phyloP scores from a whole-genome alignment of 371 early-diverging fungal species.

The Mortierella sp. region DNA sequence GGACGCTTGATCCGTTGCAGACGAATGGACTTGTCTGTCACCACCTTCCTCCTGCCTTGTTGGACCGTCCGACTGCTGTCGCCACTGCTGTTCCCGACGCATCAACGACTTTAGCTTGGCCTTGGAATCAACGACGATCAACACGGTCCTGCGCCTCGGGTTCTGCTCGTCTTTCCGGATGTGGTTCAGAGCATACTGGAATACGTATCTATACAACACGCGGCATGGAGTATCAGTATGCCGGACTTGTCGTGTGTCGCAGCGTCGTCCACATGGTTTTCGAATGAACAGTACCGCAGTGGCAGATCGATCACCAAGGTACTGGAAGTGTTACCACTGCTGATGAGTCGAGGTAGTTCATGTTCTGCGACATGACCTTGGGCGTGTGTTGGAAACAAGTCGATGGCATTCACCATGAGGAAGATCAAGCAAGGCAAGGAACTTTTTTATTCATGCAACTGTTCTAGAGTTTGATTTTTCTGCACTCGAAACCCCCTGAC shows the following conservation, averaged over 20 bases:
- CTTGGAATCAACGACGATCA: conserved; percentile 23
- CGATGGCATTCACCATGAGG: conserved; percentile 22
- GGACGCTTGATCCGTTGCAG: no score
- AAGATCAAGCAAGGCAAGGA: not conserved
- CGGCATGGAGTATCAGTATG: not conserved
- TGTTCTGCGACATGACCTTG: not conserved
- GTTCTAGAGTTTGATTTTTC: no score
- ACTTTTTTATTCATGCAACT: no score
- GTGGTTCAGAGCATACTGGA: conserved; percentile 36
- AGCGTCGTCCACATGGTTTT: not conserved
- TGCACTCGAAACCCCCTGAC: no score
- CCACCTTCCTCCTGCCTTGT: no score
- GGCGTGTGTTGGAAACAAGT: conserved; percentile 18
- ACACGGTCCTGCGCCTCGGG: conserved; percentile 3
- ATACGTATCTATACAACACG: conserved; percentile 18
- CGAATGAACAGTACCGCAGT: conserved; percentile 15
- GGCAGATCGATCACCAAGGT: conserved; percentile 22
- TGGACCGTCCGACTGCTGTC: not conserved
- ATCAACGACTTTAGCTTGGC: conserved; percentile 6
- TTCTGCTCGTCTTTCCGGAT: conserved; percentile 1
- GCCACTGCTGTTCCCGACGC: conserved; percentile 8
- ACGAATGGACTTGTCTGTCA: no score
- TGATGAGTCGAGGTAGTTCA: not conserved
- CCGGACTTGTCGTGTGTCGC: not conserved
- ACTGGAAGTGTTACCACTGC: not conserved